These are phyloP conservation scores for Paracamarosporium sp. DNA, from an alignment of 2,329 filamentous ascomycete genomes.

Conservation along the genomic window DNA sequence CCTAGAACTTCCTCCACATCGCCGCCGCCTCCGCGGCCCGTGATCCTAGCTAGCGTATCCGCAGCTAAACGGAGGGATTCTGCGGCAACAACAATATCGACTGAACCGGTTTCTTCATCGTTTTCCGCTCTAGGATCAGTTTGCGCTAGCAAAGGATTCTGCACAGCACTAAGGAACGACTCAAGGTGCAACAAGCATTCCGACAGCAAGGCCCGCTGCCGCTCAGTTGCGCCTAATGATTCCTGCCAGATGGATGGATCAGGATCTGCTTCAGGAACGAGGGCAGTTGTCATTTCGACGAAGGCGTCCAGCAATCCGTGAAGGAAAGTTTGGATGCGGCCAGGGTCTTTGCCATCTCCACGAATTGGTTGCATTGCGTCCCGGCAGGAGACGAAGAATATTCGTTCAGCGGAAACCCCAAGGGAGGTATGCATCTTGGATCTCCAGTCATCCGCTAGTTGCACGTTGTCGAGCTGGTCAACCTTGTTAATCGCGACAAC, in stretches of 20 bases:
- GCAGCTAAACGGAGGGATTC: slow-evolving; percentile 74
- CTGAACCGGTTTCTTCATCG: slow-evolving; percentile 51
- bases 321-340: slow-evolving; percentile 74
- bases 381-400: slow-evolving; percentile 76
- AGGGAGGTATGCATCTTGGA: slow-evolving; percentile 28
- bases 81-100: slow-evolving; percentile 88
- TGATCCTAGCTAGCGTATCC: slow-evolving; percentile 73
- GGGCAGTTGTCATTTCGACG: slow-evolving; percentile 68
- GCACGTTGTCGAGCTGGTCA: slow-evolving; percentile 56
- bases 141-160: slow-evolving; percentile 7
- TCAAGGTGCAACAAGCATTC: slow-evolving; percentile 75
- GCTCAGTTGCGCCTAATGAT: slow-evolving; percentile 86
- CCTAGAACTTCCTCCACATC: slow-evolving; percentile 96
- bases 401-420: slow-evolving; percentile 45
- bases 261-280: slow-evolving; percentile 49
- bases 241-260: slow-evolving; percentile 78
- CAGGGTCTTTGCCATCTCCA: slow-evolving; percentile 55
- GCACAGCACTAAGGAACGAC: slow-evolving; percentile 71
- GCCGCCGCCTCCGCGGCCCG: slow-evolving; percentile 80
- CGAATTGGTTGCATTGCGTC: slow-evolving; percentile 52
- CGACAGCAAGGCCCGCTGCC: slow-evolving; percentile 81
- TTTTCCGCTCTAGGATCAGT: slow-evolving; percentile 2
- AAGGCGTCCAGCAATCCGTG: slow-evolving; percentile 73
- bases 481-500: slow-evolving; percentile 68
- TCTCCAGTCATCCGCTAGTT: slow-evolving; percentile 23